Evolutionary conservation across 208 protist genomes (phyloP), one percentile per base, ranked within the genome.

Genomic region (Acanthamoeba healyi): DNA sequence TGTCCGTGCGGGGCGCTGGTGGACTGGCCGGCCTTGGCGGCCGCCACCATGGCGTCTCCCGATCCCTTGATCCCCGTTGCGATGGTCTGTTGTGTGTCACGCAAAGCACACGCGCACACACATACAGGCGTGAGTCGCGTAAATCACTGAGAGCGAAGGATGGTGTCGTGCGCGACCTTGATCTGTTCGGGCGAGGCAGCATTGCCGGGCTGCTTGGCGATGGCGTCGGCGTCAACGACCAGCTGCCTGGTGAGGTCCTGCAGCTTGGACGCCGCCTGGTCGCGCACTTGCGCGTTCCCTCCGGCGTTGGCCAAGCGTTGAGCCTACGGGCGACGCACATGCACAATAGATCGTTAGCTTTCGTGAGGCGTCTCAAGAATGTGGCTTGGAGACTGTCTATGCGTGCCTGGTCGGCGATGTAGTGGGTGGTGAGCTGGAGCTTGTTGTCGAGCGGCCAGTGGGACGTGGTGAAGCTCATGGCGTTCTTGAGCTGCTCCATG

Each of bases 401-500:
- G 24, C 22, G 54, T 61, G 32, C 70, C 70, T 79, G 70, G 6
- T 46, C 70, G 70, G 70, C 70, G 70, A 79, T 79, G 70, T 46
- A 79, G 70, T 79, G 70, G 32, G 70, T 79, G 24, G 70, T 44
- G 40, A 79, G 70, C 38, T 40, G 70, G 24, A 79, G 32, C 70
- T 79, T 79, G 38, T 40, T 79, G 32, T 79, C 70, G 22, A 46
- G 29, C 70, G 70, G 38, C 70, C 70, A 79, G 40, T 79, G 40
- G 70, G 70, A 79, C 15, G 32, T 79, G 40, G 38, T 79, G 40
- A 79, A 46, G 70, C 70, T 79, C 38, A 79, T 79, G 36, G 70
- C 70, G 24, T 79, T 79, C 70, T 79, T 79, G 32, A 79, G 70
- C 38, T 79, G 70, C 70, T 79, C 70, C 70, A 79, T 79, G 70